Base-by-base conservation (phyloP, 306 rosid species). In the Glycine latifolia region DNA sequence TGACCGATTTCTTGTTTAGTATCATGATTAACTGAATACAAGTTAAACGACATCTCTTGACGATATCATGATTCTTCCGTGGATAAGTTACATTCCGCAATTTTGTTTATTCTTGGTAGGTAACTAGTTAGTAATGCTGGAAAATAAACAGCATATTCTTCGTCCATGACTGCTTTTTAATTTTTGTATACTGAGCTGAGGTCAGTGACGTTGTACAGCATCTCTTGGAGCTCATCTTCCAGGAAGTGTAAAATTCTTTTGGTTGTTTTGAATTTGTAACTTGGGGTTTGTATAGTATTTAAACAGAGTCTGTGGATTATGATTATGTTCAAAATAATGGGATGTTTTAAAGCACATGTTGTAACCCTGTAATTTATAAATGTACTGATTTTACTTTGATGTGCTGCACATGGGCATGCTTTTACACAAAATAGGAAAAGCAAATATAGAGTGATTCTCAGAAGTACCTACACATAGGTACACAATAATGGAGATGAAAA, bases 1-100 rank as follows among this genome's bases (percentile, higher is more conserved):
- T 80, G 85, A 83, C 84, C 73, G 73, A 71, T 80, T 26, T 65
- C 14, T 71, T 83, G 71, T 67, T 66, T 39, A 13, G 10, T 33
- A 65, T 50, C 80, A 63, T 26, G 73, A 50, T 83, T 79, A 75
- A 75, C 55, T 61, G 82, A 86, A 82, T 82, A 55, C 76, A 58
- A 15, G 73, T 73, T 78, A 69, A 5, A 58, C 8, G 3, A 13
- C 63, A 65, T 74, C 73, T 61, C 41, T 67, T 58, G 73, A 6
- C 75, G 65, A 67, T 68, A 56, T 50, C 47, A 67, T 79, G 82
- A 72, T 79, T 71, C 85, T 50, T 86, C 16, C 49, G 55, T 44
- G 5, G 31, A 47, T 10, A 66, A 49, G 53, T 77, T 70, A 48
- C 81, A 82, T 77, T 81, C 85, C 77, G 10, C 50, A 63, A 65